Base-by-base conservation (phyloP, 2,329 filamentous ascomycete genomes). In the Neonectria magnoliae region DNA sequence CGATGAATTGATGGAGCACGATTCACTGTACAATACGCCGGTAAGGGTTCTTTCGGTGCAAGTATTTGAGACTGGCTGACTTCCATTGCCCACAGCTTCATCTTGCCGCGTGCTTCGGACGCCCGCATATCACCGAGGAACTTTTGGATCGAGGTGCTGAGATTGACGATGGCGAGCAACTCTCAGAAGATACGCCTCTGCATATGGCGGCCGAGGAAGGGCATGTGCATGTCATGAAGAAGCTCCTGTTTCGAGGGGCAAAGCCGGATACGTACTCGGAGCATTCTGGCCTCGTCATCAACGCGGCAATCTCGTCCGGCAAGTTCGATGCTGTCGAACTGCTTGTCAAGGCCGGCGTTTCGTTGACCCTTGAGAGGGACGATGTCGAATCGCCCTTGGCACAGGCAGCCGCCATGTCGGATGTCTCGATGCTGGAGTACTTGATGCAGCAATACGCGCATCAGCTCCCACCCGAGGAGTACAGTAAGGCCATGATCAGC, bases 341-440 rank as follows among this genome's bases (percentile, higher is more conserved):
- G 22, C 73, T 82, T 2, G 80, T 82, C 2, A 74, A 79, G 22
- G 71, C 76, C 8, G 74, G 78, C 16, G 80, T 80, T 5, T 76
- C 78, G 5, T 69, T 82, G 38, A 14, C 18, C 18, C 0, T 61
- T 0, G 67, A 70, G 1, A 68, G 61, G 2, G 65, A 70, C 5
- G 9, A 64, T 0, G 60, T 78, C 20, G 67, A 72, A 5, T 73
- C 79, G 0, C 81, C 81, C 1, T 63, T 82, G 6, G 78, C 79
- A 6, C 60, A 80, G 3, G 79, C 81, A 9, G 81, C 80, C 1
- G 66, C 76, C 13, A 67, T 81, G 10, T 77, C 79, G 0, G 79
- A 82, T 42, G 57, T 77, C 5, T 73, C 78, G 2, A 81, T 82
- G 75, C 80, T 82, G 42, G 76, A 81, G 10, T 82, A 80, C 50